Percentiles rank a stretch among this genome's conserved stretches.
Evolutionary conservation across 2,329 filamentous ascomycete genomes (phyloP).

Genomic region (Myriosclerotinia curreyana): DNA sequence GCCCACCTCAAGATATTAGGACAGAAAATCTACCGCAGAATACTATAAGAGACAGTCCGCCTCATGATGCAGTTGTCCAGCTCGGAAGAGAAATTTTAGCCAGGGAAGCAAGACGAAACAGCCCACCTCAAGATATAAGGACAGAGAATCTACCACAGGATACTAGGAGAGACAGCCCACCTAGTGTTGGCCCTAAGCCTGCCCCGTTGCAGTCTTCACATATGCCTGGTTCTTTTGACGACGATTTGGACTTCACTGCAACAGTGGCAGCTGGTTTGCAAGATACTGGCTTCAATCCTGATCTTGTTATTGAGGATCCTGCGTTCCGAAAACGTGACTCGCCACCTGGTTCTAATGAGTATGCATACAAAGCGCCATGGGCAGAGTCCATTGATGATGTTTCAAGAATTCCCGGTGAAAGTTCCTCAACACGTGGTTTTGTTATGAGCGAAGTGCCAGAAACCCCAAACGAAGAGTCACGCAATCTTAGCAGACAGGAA

Average conservation of each 20-base stretch:
- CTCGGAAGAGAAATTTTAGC: conserved; percentile 6
- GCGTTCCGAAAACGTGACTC: conserved; percentile 61
- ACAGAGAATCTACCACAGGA: neutral
- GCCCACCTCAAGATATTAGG: neutral
- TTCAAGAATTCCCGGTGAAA: conserved; percentile 29
- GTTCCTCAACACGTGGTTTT: conserved; percentile 41
- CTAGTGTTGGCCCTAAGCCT: conserved; percentile 57
- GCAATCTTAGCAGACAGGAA: conserved; percentile 42
- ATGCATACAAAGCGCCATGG: conserved; percentile 50
- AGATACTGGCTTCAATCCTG: conserved; percentile 67
- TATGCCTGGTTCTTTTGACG: conserved; percentile 63
- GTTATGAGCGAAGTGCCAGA: conserved; percentile 49
- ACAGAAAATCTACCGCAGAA: conserved; percentile 10
- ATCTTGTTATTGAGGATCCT: conserved; percentile 66
- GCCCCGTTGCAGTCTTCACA: conserved; percentile 42
- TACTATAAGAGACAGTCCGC: neutral
- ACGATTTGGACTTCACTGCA: conserved; percentile 68
- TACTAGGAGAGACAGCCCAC: conserved; percentile 41
- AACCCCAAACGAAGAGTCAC: conserved; percentile 41
- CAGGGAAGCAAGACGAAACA: conserved; percentile 12
- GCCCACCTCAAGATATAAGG: neutral
- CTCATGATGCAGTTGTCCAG: neutral
- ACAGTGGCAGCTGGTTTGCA: conserved; percentile 65
- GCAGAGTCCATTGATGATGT: conserved; percentile 49
- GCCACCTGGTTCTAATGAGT: conserved; percentile 54